Evolutionary conservation across 768 basidiomycete species (phyloP), one percentile per base, ranked within the genome.

Genomic region (Cystobasidium tubakii): DNA sequence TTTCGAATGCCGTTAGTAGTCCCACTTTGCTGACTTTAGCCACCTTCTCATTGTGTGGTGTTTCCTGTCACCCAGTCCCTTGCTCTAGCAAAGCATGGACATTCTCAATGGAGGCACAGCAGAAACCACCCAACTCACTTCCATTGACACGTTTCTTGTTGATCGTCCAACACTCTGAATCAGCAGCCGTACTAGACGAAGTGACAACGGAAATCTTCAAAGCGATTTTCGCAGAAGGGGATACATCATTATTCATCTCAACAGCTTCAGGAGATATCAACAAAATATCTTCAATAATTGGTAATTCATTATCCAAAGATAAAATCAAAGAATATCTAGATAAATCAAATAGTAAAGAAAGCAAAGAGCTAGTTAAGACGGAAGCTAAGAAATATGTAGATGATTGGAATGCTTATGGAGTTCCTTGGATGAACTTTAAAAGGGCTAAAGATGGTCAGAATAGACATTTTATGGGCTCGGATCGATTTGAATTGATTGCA

Each of bases 91-190:
- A 71, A 31, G 69, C 69, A 36, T 71, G 69, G 69, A 71, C 69
- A 29, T 71, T 25, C 34, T 57, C 53, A n/a, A 31, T 23, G n/a
- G 53, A 55, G 7, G 69, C 69, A 60, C 23, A 39, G 29, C 34
- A n/a, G 17, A 71, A 71, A 53, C 69, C 69, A 25, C 69, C 69
- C 27, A 71, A 71, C 34, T 71, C 69, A 33, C 42, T 71, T 10
- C 53, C 53, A 21, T 44, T 71, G 13, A 60, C 55, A 36, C 69
- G 69, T 36, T 57, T 71, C 69, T 25, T 71, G 23, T n/a, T 13
- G 2, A 29, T 60, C 10, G 21, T 71, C 9, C 10, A 55, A 53
- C 31, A 71, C 7, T 50, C 46, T 9, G 33, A 71, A n/a, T 15
- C 34, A 10, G 27, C 54, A 36, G 25, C 60, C 1, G 10, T 21